Evolutionary conservation across 805 yeast genomes (phyloP), one percentile per base, ranked within the genome.

Genomic region (Kregervanrija delftensis): DNA sequence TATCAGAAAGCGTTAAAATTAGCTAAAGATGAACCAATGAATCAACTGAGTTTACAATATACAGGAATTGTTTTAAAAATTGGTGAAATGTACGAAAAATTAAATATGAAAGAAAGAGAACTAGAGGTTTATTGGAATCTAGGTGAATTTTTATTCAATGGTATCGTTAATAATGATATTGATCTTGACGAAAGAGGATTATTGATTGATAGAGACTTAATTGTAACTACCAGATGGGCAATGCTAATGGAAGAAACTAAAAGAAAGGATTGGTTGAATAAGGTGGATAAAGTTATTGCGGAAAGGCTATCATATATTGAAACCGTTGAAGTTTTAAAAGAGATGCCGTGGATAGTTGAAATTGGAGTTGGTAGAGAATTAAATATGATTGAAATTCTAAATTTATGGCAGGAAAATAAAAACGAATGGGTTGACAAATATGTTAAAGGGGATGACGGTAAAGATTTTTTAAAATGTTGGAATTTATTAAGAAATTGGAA

Each of bases 11-110:
- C 96, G 0, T 65, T 89, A 28, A 71, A 77, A 30, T 73, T 76
- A 49, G 82, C 88, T 35, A 73, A 79, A 33, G 66, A 71, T 28
- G 64, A 78, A 39, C 72, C 71, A 0, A 60, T 87, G 65, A 75
- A 77, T 49, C 74, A 73, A 10, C 54, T 84, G 31, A 71, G 79
- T 45, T 93, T 87, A 56, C 91, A 86, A 56, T 90, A 86, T 61
- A 90, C 97, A 0, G 96, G 97, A 0, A 77, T 91, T 43, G 95
- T 90, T 57, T 69, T 91, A 60, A 87, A 90, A 56, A 68, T 87
- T 33, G 95, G 84, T 10, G 96, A 89, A 56, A 83, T 88, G 88
- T 86, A 79, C 58, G 96, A 87, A 56, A 71, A 81, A 35, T 62
- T 88, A 53, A 73, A 71, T 15, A 72, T 76, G 78, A 51, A 57